These are phyloP conservation scores for Ogataea henricii DNA, from an alignment of 805 yeast genomes.

Conservation along the genomic window DNA sequence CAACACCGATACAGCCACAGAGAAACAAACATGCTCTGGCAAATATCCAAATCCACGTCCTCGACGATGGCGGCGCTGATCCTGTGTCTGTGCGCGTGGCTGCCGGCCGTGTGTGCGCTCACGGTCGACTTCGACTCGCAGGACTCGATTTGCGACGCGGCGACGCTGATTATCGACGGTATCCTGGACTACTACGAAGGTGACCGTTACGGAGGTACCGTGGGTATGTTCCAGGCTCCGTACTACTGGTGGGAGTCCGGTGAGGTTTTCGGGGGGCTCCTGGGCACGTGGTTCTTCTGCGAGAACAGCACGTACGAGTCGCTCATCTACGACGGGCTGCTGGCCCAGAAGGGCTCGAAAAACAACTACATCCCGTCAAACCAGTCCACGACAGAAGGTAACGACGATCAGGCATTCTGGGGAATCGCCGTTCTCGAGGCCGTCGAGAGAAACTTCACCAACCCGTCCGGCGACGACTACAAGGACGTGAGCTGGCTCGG, in stretches of 20 bases:
- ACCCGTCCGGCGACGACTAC: constrained; percentile 50
- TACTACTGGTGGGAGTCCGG: constrained; percentile 96
- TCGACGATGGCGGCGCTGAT: neutral
- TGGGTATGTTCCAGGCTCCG: constrained; percentile 72
- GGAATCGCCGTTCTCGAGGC: constrained; percentile 85
- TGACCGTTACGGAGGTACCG: constrained; percentile 58
- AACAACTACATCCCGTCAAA: constrained; percentile 76
- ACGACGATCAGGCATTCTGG: constrained; percentile 95
- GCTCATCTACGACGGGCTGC: constrained; percentile 58
- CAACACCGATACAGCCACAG: neutral
- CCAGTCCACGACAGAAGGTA: constrained; percentile 84
- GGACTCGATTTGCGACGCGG: constrained; percentile 45
- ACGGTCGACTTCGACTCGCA: constrained; percentile 15
- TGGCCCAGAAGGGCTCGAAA: constrained; percentile 64
- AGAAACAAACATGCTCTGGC: neutral
- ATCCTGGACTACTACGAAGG: constrained; percentile 83
- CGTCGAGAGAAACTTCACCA: constrained; percentile 78
- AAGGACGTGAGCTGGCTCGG: constrained; percentile 57
- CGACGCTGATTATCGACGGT: constrained; percentile 65
- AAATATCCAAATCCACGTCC: neutral
- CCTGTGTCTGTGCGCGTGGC: neutral
- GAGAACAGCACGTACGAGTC: constrained; percentile 64
- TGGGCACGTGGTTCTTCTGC: constrained; percentile 75
- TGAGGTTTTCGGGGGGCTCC: constrained; percentile 66
- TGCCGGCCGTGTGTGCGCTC: neutral